These are phyloP conservation scores for Plasmodium knowlesi DNA, from an alignment of 169 alveolate genomes.

Conservation along the genomic window DNA sequence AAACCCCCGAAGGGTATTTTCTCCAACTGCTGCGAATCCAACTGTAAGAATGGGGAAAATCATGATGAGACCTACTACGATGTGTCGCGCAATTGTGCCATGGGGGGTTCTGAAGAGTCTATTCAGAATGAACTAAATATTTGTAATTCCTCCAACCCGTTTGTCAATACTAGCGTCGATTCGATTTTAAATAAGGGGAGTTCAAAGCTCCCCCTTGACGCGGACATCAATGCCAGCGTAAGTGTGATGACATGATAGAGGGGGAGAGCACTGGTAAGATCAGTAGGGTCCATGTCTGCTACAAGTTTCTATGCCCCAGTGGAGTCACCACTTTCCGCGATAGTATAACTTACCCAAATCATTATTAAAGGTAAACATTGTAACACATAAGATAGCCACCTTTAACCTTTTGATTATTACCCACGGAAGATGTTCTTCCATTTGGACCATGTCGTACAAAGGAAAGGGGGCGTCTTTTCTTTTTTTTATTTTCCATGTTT, in stretches of 20 bases:
- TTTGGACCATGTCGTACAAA: background rate
- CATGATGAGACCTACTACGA: background rate
- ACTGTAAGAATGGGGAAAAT: background rate
- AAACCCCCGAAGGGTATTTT: background rate
- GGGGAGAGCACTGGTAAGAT: background rate
- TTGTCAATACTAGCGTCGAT: background rate
- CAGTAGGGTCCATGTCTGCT: background rate
- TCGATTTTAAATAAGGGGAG: background rate
- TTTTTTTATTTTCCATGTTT: too few species aligned
- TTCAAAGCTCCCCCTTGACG: background rate
- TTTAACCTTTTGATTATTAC: background rate
- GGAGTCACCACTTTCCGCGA: background rate
- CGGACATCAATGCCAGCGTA: background rate
- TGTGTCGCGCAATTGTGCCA: background rate
- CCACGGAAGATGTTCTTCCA: background rate
- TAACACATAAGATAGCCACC: background rate
- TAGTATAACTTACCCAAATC: background rate
- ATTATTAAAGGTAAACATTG: background rate
- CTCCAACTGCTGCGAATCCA: slow-evolving; percentile 27
- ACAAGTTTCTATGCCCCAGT: background rate
- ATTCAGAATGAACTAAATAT: background rate
- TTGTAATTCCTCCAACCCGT: background rate
- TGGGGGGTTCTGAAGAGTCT: background rate
- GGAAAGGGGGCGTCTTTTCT: background rate
- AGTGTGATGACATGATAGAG: background rate